Evolutionary conservation across 2,329 filamentous ascomycete species (phyloP).

Genomic region (Colletotrichum scovillei): DNA sequence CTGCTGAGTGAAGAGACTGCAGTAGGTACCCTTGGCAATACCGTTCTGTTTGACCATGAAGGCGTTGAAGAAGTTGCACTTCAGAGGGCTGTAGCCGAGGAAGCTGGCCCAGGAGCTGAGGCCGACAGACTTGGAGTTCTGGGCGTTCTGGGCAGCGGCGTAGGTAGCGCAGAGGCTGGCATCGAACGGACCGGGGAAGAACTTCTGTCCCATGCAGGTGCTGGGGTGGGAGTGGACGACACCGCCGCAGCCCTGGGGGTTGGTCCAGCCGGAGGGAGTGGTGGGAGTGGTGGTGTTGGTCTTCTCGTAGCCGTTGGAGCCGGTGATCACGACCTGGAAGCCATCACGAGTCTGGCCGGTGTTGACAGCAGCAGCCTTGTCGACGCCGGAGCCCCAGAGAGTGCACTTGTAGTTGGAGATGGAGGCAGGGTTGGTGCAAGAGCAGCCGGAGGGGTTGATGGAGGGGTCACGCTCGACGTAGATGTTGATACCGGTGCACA

Average conservation of each 20-base stretch:
- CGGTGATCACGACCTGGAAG: slow-evolving; percentile 35
- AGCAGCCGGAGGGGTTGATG: slow-evolving; percentile 27
- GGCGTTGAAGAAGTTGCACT: slow-evolving; percentile 34
- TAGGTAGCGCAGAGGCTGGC: slow-evolving; percentile 25
- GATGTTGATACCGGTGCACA: slow-evolving; percentile 34
- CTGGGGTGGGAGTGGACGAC: slow-evolving; percentile 18
- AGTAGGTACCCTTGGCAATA: slow-evolving; percentile 30
- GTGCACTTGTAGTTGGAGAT: slow-evolving; percentile 34
- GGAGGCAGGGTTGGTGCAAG: slow-evolving; percentile 25
- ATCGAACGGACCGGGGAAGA: slow-evolving; percentile 32
- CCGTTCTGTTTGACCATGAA: slow-evolving; percentile 35
- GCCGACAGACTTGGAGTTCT: slow-evolving; percentile 21
- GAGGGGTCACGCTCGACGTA: slow-evolving; percentile 34
- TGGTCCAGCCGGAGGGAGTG: slow-evolving; percentile 30
- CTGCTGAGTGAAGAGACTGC: slow-evolving; percentile 32
- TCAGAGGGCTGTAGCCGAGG: slow-evolving; percentile 29
- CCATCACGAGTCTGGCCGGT: slow-evolving; percentile 20
- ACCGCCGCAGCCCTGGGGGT: slow-evolving; percentile 24
- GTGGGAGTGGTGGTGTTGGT: slow-evolving; percentile 25
- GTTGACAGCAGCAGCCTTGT: slow-evolving; percentile 34
- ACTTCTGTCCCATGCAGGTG: slow-evolving; percentile 32
- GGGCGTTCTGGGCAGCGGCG: slow-evolving; percentile 24
- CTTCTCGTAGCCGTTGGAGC: slow-evolving; percentile 37
- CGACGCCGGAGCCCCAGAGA: slow-evolving; percentile 31
- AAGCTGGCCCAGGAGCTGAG: slow-evolving; percentile 6